Percentiles rank a stretch among this genome's conserved stretches.
Conservation (phyloP, 257 asterid species). For the Primulina eburnea region DNA sequence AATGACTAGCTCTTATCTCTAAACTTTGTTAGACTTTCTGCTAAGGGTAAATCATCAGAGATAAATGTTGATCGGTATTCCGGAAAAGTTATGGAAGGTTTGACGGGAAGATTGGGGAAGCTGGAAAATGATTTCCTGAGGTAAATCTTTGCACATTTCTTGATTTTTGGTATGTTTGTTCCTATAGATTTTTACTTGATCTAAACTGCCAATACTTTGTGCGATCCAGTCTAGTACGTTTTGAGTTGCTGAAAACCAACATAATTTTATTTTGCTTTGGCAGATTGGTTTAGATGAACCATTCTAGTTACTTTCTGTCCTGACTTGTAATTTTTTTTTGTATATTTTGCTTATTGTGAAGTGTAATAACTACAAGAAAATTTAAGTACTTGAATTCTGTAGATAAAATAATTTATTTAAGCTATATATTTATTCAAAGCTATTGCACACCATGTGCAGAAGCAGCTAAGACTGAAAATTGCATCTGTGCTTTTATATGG, state of each 20-base stretch:
- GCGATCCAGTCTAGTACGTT: background rate
- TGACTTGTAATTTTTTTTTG: background rate
- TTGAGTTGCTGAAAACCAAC: background rate
- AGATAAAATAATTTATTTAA: too few relatives aligned
- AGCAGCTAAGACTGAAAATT: background rate
- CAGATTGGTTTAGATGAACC: background rate
- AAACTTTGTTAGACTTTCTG: conserved; percentile 34
- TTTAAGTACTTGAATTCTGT: background rate
- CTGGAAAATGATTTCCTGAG: conserved; percentile 61
- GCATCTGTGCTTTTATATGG: background rate
- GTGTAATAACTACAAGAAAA: background rate
- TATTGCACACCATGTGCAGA: background rate
- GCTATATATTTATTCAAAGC: background rate
- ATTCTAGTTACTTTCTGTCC: background rate
- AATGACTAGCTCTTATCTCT: conserved; percentile 16
- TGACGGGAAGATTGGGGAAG: conserved; percentile 50
- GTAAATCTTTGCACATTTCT: conserved; percentile 35
- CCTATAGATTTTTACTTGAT: background rate
- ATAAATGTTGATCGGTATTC: conserved; percentile 35
- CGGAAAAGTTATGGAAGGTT: conserved; percentile 39
- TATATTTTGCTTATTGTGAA: background rate
- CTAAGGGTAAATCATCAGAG: conserved; percentile 29
- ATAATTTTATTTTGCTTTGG: too few relatives aligned
- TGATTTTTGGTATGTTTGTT: background rate
- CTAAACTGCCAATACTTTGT: background rate